Evolutionary conservation across 202 grass and related monocot species (phyloP).

Genomic region (Schoenoplectus tabernaemontani): DNA sequence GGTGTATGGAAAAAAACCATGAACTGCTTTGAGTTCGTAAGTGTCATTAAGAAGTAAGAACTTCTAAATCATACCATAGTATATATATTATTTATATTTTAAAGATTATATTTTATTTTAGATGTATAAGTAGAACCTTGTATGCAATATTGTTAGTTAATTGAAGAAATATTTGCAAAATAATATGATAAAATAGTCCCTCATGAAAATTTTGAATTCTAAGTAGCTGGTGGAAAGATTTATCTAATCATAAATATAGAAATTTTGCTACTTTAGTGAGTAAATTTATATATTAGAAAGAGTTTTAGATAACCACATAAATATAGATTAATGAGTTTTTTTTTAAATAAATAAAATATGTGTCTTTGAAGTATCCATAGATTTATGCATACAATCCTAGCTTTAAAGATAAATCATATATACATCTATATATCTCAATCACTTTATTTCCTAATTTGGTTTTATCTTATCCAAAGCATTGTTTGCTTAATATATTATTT

Average conservation of each 20-base stretch:
- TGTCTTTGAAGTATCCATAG: too few species aligned
- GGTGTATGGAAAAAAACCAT: constrained; percentile 10
- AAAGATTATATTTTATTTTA: too few species aligned
- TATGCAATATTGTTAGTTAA: background rate
- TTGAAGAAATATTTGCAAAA: too few species aligned
- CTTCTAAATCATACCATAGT: too few species aligned
- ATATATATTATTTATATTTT: too few species aligned
- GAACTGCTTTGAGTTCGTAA: background rate
- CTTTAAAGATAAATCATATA: background rate
- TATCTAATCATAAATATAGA: background rate
- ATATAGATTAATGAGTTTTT: background rate
- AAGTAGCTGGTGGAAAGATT: background rate
- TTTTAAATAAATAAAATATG: too few species aligned
- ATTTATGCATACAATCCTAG: too few species aligned
- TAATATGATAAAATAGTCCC: too few species aligned
- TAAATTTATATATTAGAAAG: too few species aligned
- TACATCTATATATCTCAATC: background rate
- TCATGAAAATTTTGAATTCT: background rate
- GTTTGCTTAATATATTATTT: background rate
- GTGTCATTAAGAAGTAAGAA: too few species aligned
- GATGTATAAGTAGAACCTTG: too few species aligned
- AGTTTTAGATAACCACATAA: background rate
- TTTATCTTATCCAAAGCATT: background rate
- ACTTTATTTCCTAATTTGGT: background rate
- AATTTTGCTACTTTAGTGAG: background rate